Evolutionary conservation across 768 basidiomycete species (phyloP).

Genomic region (Lactifluus echinatus): DNA sequence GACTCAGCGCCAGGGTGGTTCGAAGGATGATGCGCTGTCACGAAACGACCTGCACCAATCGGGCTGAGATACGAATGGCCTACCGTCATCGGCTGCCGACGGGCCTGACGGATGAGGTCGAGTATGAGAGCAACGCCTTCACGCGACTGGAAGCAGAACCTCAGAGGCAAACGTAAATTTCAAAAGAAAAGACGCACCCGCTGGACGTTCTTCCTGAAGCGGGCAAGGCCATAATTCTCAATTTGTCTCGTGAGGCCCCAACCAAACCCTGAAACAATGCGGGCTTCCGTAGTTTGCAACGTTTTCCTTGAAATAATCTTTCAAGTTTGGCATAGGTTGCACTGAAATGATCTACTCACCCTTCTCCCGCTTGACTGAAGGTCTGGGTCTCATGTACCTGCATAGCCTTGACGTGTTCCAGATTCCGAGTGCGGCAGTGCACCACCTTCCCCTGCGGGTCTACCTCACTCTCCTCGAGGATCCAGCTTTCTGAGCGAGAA

Average conservation of each 20-base stretch:
- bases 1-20: neutral
- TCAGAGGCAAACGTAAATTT: slow-evolving; percentile 10
- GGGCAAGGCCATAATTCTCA: slow-evolving; percentile 75
- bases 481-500: slow-evolving; percentile 84
- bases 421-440: slow-evolving; percentile 74
- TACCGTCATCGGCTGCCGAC: slow-evolving; percentile 44
- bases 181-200: slow-evolving; percentile 39
- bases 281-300: slow-evolving; percentile 76
- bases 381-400: slow-evolving; percentile 78
- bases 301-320: slow-evolving; percentile 48
- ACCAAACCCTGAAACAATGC: slow-evolving; percentile 82
- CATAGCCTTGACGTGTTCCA: slow-evolving; percentile 93
- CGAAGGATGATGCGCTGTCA: neutral
- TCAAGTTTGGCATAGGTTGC: neutral
- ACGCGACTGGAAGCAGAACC: slow-evolving; percentile 48
- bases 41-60: slow-evolving; percentile 9
- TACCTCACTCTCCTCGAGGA: slow-evolving; percentile 91
- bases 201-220: slow-evolving; percentile 84
- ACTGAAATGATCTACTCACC: slow-evolving; percentile 34
- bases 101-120: slow-evolving; percentile 68
- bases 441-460: slow-evolving; percentile 75
- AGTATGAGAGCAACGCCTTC: slow-evolving; percentile 83
- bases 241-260: slow-evolving; percentile 85
- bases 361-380: slow-evolving; percentile 58
- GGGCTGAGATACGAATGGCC: slow-evolving; percentile 23